Base-by-base conservation (phyloP, 2,329 filamentous ascomycete species). In the Huntiella bhutanensis region DNA sequence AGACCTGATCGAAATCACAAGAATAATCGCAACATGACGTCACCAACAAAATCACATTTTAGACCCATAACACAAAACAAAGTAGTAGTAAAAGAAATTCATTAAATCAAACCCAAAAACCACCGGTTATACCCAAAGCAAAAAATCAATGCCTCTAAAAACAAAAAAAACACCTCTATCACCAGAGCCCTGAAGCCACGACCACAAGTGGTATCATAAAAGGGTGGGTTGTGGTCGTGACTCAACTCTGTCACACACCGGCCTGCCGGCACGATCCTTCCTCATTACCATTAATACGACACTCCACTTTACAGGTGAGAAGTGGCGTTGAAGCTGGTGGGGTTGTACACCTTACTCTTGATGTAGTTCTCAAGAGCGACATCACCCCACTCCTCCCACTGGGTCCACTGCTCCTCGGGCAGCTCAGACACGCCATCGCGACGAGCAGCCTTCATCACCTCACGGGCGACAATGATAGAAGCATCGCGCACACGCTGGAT, bases 401-500 rank as follows among this genome's bases (percentile, higher is more conserved):
- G 75, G 50, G 76, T 63, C 69, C 83, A 80, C 58, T 80, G 70
- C 52, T 71, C 70, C 52, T 87, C 80, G 44, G 69, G 68, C 47
- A 86, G 64, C 51, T 64, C 64, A 56, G 80, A 80, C 43, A 94
- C 82, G 51, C 82, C 81, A 55, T 84, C 84, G 52, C 79, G 70
- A 56, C 92, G 82, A 4, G 88, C 87, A 16, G 84, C 80, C 60
- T 91, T 87, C 71, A 96, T 95, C 54, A 95, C 87, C 63, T 88
- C 85, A 43, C 85, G 77, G 32, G 87, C 84, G 28, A 96, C 87
- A 41, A 82, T 62, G 49, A 94, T 71, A 58, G 80, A 88, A 50
- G 93, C 87, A 32, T 95, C 85, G 39, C 91, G 77, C 53, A 98
- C 93, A 52, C 91, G 82, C 62, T 84, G 78, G 58, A 98, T 83